Evolutionary conservation across 1,284 basidiomycete genomes (phyloP).

Genomic region (Sanghuangporus sanghuang): DNA sequence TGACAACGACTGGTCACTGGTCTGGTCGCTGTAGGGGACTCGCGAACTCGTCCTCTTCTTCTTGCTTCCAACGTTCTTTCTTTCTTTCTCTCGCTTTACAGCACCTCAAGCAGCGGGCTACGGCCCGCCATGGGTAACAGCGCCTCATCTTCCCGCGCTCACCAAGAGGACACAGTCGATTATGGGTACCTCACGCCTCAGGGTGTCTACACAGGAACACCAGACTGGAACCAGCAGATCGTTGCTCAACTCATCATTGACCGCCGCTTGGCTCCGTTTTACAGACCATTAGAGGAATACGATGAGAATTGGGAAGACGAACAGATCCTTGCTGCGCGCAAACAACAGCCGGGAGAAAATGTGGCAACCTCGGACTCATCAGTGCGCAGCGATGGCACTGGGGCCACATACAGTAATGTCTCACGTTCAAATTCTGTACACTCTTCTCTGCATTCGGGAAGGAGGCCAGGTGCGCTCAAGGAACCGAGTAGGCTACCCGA

Average conservation of each 20-base stretch:
- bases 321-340: conserved; percentile 73
- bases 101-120: neutral
- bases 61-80: conserved; percentile 16
- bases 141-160: conserved; percentile 62
- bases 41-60: conserved; percentile 14
- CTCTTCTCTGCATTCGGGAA: conserved; percentile 25
- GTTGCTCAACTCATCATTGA: conserved; percentile 86
- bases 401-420: conserved; percentile 23
- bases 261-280: conserved; percentile 91
- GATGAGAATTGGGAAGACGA: conserved; percentile 82
- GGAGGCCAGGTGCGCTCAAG: conserved; percentile 46
- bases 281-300: conserved; percentile 92
- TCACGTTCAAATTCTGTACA: conserved; percentile 26
- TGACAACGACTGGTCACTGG: conserved; percentile 12
- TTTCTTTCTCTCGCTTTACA: conserved; percentile 16
- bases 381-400: conserved; percentile 23
- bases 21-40: conserved; percentile 10
- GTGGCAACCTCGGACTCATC: conserved; percentile 27
- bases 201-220: conserved; percentile 82
- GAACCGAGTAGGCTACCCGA: conserved; percentile 61
- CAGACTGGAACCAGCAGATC: conserved; percentile 87
- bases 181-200: conserved; percentile 83
- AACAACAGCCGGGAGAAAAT: conserved; percentile 49
- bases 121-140: conserved; percentile 64
- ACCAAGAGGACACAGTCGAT: conserved; percentile 76